Evolutionary conservation across 2,329 filamentous ascomycete genomes (phyloP), one percentile per base, ranked within the genome.

Genomic region (Aspergillus sp.): DNA sequence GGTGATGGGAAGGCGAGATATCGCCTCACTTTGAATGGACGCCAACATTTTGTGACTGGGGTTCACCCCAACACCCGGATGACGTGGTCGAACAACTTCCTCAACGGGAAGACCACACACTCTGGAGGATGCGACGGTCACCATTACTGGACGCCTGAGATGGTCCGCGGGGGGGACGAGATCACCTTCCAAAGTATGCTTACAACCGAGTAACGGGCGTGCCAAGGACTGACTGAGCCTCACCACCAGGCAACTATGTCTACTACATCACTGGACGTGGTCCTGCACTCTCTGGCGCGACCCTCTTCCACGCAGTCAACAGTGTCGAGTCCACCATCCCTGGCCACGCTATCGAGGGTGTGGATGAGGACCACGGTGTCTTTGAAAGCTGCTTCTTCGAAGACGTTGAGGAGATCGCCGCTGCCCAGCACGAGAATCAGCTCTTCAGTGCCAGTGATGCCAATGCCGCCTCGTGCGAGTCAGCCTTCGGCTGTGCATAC

Each of bases 61-160:
- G 58, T 56, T 14, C 44, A 58, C 23, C 38, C 56, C 17, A 55
- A 50, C 58, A 49, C 53, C 52, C 46, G 46, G 21, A 47, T 53
- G 40, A 53, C 51, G 3, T 45, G 40, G 40, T 53, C 51, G 1
- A 53, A 53, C 46, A 53, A 51, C 45, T 56, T 54, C 34, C 78
- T 85, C 57, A 80, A 85, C 57, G 82, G 82, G 45, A 65, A 66
- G 36, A 77, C 76, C 21, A 68, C 68, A 32, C 84, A 75, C 73
- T 83, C 80, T 3, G 76, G 82, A 5, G 77, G 75, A 32, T 85
- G 82, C 68, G 74, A 84, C 62, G 74, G 71, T 23, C 74, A 81
- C 65, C 81, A 83, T 68, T 83, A 84, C 75, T 84, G 81, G 81
- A 58, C 58, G 14, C 80, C 81, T 69, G 74, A 84, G 54, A 77